A percentile compares a stretch with the other conserved stretches of the same genome.
Evolutionary conservation across 345 rosid genomes (phyloP).

Genomic region (Populus alba): DNA sequence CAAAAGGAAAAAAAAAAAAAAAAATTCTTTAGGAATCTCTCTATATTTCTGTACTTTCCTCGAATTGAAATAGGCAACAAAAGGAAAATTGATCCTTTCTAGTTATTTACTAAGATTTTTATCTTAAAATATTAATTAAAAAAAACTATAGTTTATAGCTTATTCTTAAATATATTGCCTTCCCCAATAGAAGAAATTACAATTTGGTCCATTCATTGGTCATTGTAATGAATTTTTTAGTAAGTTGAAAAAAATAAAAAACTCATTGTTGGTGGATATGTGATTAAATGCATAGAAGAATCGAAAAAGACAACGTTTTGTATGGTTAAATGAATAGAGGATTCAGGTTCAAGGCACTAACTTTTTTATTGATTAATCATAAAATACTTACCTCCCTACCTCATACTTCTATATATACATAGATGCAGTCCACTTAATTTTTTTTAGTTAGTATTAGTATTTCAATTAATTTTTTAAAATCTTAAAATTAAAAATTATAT

Average conservation of each 20-base stretch:
- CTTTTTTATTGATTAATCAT: too few relatives aligned
- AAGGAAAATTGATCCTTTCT: neutral
- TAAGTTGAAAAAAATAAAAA: neutral
- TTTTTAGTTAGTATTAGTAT: too few relatives aligned
- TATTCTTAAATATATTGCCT: too few relatives aligned
- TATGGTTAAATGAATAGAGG: neutral
- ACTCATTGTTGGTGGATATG: neutral
- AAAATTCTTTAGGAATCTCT: neutral
- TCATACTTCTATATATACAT: too few relatives aligned
- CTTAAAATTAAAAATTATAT: too few relatives aligned
- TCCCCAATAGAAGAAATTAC: too few relatives aligned
- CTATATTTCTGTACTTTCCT: neutral
- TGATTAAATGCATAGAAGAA: neutral
- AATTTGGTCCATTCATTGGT: neutral
- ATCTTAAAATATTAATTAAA: too few relatives aligned
- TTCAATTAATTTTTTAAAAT: too few relatives aligned
- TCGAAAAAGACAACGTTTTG: neutral
- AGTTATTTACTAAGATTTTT: too few relatives aligned
- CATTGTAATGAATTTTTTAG: neutral
- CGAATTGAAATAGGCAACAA: neutral
- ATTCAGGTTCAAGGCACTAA: neutral
- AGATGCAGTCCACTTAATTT: too few relatives aligned
- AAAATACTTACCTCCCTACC: too few relatives aligned
- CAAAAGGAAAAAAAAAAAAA: neutral
- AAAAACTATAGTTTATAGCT: too few relatives aligned